Evolutionary conservation across 345 rosid genomes (phyloP).

Genomic region (Populus euphratica): DNA sequence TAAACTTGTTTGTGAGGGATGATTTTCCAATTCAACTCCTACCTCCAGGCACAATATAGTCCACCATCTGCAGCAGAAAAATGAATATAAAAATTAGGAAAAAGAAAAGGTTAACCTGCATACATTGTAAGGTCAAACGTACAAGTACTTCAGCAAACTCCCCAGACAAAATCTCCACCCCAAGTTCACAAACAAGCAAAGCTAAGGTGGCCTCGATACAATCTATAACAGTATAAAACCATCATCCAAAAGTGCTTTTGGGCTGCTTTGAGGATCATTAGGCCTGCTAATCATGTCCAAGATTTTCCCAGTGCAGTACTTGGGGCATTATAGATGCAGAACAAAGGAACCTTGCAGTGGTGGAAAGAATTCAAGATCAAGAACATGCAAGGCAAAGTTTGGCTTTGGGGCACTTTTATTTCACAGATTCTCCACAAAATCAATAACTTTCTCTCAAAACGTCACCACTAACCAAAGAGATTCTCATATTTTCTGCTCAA

Average conservation of each 20-base stretch:
- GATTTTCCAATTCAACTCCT: background rate
- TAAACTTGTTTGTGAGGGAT: background rate
- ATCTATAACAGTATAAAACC: background rate
- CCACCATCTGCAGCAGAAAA: constrained; percentile 68
- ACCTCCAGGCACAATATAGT: constrained; percentile 95
- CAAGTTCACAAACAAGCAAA: background rate
- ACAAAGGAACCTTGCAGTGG: background rate
- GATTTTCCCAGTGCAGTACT: background rate
- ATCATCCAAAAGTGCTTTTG: background rate
- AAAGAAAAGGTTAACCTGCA: background rate
- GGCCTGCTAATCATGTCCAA: background rate
- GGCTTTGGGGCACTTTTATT: background rate
- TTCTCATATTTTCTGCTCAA: background rate
- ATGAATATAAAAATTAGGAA: background rate
- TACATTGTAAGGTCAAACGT: background rate
- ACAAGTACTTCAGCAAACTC: too few relatives aligned
- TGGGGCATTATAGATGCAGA: background rate
- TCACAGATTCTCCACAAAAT: too few relatives aligned
- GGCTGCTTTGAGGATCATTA: background rate
- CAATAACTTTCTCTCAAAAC: background rate
- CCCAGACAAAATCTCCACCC: background rate
- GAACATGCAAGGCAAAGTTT: background rate
- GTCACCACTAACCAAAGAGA: background rate
- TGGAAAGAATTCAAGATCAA: background rate
- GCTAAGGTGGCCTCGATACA: background rate